These are phyloP conservation scores for Candida frijolesensis DNA, from an alignment of 1,139 yeast genomes.

Conservation along the genomic window DNA sequence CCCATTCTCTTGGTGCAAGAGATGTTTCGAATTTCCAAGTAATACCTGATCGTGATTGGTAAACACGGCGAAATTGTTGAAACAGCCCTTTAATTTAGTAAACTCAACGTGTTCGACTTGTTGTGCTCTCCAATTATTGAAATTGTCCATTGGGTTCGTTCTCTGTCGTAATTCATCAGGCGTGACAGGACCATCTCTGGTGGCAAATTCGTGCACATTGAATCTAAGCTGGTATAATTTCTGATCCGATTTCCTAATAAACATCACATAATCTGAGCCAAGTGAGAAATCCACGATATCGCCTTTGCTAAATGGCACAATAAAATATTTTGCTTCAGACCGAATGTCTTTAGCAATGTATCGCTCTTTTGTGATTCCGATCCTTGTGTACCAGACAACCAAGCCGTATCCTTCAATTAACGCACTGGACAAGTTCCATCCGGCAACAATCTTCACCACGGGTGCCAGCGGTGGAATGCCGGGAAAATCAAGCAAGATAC, in stretches of 20 bases:
- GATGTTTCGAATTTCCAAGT: constrained; percentile 15
- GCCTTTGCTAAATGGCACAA: constrained; percentile 41
- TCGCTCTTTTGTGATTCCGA: constrained; percentile 27
- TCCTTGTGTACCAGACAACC: constrained; percentile 59
- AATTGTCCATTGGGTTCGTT: constrained; percentile 18
- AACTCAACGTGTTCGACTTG: constrained; percentile 11
- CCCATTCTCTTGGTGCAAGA: constrained; percentile 33
- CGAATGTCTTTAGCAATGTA: constrained; percentile 20
- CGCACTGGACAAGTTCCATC: constrained; percentile 68
- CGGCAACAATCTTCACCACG: constrained; percentile 53
- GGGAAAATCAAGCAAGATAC: constrained; percentile 49
- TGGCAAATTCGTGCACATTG: constrained; percentile 21
- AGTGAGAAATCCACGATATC: constrained; percentile 59
- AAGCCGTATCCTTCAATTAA: constrained; percentile 55
- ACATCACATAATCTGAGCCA: constrained; percentile 54
- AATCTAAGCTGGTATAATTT: constrained; percentile 44
- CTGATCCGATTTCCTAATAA: constrained; percentile 46
- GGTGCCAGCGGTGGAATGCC: constrained; percentile 15
- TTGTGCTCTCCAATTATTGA: constrained; percentile 34
- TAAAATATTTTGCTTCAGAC: constrained; percentile 38
- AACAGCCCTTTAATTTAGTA: constrained; percentile 32
- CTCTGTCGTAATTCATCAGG: constrained; percentile 13
- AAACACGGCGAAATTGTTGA: constrained; percentile 28
- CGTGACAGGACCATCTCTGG: constrained; percentile 12
- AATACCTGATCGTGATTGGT: constrained; percentile 30